Percentiles rank a stretch among this genome's conserved stretches.
phyloP scores from a whole-genome alignment of 352 stramenopile species.

The Phytopythium oedochilum region DNA sequence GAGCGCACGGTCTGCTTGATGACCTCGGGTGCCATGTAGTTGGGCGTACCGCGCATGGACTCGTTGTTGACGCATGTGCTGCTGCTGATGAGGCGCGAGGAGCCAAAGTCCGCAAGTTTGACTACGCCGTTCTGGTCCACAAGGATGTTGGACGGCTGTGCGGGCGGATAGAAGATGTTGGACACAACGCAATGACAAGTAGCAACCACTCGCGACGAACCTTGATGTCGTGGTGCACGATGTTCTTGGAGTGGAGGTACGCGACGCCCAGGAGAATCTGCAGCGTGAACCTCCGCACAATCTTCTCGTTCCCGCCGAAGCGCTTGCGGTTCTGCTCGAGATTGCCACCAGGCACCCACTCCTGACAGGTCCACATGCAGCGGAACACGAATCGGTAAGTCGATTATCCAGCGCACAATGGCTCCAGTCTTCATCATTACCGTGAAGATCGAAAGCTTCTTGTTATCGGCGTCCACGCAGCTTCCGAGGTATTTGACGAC shows the following conservation, averaged over 20 bases:
- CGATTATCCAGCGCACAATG: neutral
- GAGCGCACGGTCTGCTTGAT: slow-evolving; percentile 82
- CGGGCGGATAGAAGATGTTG: neutral
- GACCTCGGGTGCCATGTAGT: slow-evolving; percentile 88
- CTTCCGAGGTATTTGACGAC: slow-evolving; percentile 92
- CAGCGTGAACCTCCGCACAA: slow-evolving; percentile 69
- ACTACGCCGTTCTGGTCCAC: slow-evolving; percentile 92
- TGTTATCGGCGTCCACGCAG: slow-evolving; percentile 57
- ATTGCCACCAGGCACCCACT: slow-evolving; percentile 87
- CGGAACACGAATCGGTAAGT: neutral
- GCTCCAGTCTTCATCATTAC: slow-evolving; percentile 3
- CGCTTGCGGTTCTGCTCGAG: slow-evolving; percentile 77
- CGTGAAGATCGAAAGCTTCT: slow-evolving; percentile 87
- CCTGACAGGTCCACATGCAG: slow-evolving; percentile 14
- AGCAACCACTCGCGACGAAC: slow-evolving; percentile 17
- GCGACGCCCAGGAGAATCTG: slow-evolving; percentile 86
- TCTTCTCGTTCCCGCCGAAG: slow-evolving; percentile 68
- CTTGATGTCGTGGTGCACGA: slow-evolving; percentile 85
- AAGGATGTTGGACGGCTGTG: slow-evolving; percentile 89
- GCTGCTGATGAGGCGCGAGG: slow-evolving; percentile 69
- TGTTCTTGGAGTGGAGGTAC: slow-evolving; percentile 79
- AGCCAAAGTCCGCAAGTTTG: slow-evolving; percentile 94
- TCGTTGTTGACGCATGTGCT: slow-evolving; percentile 40
- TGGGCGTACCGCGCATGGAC: slow-evolving; percentile 75
- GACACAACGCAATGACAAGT: no score